Evolutionary conservation across 148 eudicot genomes (phyloP).

Genomic region (Camellia granthamiana): DNA sequence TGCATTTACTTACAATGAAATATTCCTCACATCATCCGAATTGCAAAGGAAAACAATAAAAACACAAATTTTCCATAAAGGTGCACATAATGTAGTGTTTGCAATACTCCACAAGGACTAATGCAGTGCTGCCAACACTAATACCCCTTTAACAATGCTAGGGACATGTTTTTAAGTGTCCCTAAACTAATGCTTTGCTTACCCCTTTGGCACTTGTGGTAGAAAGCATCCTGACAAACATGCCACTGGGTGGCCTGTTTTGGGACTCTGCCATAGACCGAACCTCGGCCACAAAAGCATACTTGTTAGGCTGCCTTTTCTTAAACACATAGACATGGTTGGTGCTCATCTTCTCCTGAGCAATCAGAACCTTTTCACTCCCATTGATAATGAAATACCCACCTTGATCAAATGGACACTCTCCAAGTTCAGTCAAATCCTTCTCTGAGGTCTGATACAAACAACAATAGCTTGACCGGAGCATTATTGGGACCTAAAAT

Average conservation of each 20-base stretch:
- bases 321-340: slow-evolving; percentile 74
- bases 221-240: slow-evolving; percentile 81
- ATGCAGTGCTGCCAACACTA: too few relatives aligned
- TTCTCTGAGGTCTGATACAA: slow-evolving; percentile 83
- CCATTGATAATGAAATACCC: slow-evolving; percentile 83
- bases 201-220: slow-evolving; percentile 92
- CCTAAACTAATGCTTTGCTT: slow-evolving; percentile 14
- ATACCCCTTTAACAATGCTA: too few relatives aligned
- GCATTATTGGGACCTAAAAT: slow-evolving; percentile 91
- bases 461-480: slow-evolving; percentile 86
- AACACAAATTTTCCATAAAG: background rate
- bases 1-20: slow-evolving; percentile 18
- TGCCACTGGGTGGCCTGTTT: slow-evolving; percentile 56
- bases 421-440: slow-evolving; percentile 94
- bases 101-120: too few relatives aligned
- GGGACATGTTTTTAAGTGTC: too few relatives aligned
- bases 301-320: slow-evolving; percentile 65
- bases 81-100: too few relatives aligned
- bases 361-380: slow-evolving; percentile 78
- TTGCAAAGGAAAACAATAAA: too few relatives aligned
- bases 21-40: too few relatives aligned
- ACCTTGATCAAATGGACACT: slow-evolving; percentile 89
- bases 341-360: slow-evolving; percentile 87
- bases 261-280: slow-evolving; percentile 60
- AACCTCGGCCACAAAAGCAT: slow-evolving; percentile 57